A percentile compares a stretch with the other conserved stretches of the same genome.
These are phyloP conservation scores for Pezicula carpinea DNA, from an alignment of 2,329 filamentous ascomycete species.

Conservation along the genomic window DNA sequence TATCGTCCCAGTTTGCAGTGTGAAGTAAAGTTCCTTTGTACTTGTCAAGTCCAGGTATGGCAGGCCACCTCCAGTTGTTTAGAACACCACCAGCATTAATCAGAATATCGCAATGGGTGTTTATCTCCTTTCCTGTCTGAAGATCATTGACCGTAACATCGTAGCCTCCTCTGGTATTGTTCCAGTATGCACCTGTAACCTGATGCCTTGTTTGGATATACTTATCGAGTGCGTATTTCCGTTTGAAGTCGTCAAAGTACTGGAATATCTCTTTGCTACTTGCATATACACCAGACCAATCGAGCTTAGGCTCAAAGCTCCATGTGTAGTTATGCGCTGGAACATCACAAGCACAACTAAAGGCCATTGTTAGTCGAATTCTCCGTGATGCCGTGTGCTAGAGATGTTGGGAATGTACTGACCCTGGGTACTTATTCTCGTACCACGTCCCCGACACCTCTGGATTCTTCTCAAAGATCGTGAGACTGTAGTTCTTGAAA, in stretches of 20 bases:
- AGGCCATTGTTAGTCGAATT: slow-evolving; percentile 28
- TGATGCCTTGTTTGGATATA: slow-evolving; percentile 52
- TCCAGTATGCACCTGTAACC: slow-evolving; percentile 48
- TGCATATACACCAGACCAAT: slow-evolving; percentile 53
- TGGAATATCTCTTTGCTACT: slow-evolving; percentile 52
- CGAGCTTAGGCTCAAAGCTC: slow-evolving; percentile 52
- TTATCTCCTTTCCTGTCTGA: slow-evolving; percentile 26
- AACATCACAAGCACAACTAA: slow-evolving; percentile 46
- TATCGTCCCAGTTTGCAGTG: slow-evolving; percentile 40
- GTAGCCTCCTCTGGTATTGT: slow-evolving; percentile 45
- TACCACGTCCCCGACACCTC: slow-evolving; percentile 46
- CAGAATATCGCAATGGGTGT: slow-evolving; percentile 15
- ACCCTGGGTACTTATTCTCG: slow-evolving; percentile 43
- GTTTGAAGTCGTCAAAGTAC: slow-evolving; percentile 46
- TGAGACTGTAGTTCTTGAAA: slow-evolving; percentile 35
- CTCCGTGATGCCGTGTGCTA: slow-evolving; percentile 33
- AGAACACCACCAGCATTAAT: slow-evolving; percentile 17
- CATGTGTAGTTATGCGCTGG: slow-evolving; percentile 51
- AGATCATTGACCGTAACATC: slow-evolving; percentile 34
- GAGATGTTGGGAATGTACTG: slow-evolving; percentile 19
- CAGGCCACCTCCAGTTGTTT: slow-evolving; percentile 47
- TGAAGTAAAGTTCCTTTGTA: slow-evolving; percentile 40
- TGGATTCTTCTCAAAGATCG: slow-evolving; percentile 44
- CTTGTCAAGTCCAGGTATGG: slow-evolving; percentile 36
- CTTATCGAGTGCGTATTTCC: slow-evolving; percentile 47